Percentiles rank a stretch among this genome's conserved stretches.
phyloP scores from a whole-genome alignment of 192 early-diverging fungal species.

The Entomortierella beljakovae region DNA sequence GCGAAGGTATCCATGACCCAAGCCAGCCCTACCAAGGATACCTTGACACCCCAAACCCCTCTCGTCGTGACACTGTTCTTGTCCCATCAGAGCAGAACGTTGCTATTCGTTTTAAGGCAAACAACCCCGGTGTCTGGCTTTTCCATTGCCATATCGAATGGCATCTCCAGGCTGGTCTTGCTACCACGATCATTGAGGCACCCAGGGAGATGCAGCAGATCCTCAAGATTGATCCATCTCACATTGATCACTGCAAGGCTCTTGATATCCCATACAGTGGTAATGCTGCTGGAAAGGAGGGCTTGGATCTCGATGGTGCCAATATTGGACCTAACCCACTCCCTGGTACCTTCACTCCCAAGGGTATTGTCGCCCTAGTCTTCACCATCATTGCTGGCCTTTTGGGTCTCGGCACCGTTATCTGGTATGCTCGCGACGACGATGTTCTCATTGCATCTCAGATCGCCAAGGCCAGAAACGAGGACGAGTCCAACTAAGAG shows the following conservation, averaged over 20 bases:
- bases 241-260: conserved; percentile 70
- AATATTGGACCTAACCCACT: conserved; percentile 65
- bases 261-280: conserved; percentile 69
- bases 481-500: conserved; percentile 36
- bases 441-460: conserved; percentile 37
- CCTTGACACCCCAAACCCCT: conserved; percentile 65
- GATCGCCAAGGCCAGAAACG: conserved; percentile 38
- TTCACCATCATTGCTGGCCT: conserved; percentile 78
- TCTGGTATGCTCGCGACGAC: conserved; percentile 76
- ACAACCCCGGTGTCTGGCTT: conserved; percentile 87
- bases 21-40: conserved; percentile 42
- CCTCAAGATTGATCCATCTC: conserved; percentile 51
- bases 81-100: conserved; percentile 75
- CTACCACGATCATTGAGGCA: conserved; percentile 77
- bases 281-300: conserved; percentile 80
- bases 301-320: conserved; percentile 71
- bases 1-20: conserved; percentile 65
- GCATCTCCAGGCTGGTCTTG: conserved; percentile 80
- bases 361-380: conserved; percentile 79
- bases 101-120: conserved; percentile 79
- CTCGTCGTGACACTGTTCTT: conserved; percentile 81
- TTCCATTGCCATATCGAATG: conserved; percentile 92
- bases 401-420: conserved; percentile 77
- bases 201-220: conserved; percentile 71
- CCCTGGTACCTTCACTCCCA: conserved; percentile 67